Conservation (phyloP, 2,329 filamentous ascomycete genomes). For the Botrytis elliptica region DNA sequence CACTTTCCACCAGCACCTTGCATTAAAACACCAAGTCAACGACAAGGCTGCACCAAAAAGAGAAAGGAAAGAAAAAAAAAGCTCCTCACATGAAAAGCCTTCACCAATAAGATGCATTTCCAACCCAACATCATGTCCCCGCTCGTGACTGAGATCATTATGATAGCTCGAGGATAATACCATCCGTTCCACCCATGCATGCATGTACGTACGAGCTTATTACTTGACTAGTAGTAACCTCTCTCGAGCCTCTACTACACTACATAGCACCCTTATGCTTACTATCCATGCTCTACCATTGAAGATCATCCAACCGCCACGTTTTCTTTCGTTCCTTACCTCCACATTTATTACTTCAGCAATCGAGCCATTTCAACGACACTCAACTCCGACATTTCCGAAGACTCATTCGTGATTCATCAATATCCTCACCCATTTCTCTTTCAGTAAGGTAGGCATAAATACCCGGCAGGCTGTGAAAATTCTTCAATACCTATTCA, state of each 20-base stretch:
- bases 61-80: not conserved
- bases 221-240: not conserved
- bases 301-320: conserved; percentile 17
- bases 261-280: not conserved
- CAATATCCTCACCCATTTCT: conserved; percentile 8
- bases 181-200: not conserved
- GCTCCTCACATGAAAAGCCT: not conserved
- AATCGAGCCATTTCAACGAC: conserved; percentile 12
- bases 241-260: no score
- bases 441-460: not conserved
- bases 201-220: not conserved
- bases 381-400: conserved; percentile 13
- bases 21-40: conserved; percentile 8
- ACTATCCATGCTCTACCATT: not conserved
- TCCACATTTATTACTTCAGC: not conserved
- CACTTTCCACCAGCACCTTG: no score
- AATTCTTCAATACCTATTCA: not conserved
- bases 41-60: not conserved
- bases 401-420: conserved; percentile 8
- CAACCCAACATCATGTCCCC: not conserved
- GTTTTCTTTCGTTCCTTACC: not conserved
- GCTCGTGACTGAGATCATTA: not conserved
- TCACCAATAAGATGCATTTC: not conserved
- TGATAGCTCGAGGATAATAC: not conserved
- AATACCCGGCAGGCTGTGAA: not conserved